These are phyloP conservation scores for Phaeosphaeriaceae sp. DNA, from an alignment of 2,329 filamentous ascomycete species.

Conservation along the genomic window DNA sequence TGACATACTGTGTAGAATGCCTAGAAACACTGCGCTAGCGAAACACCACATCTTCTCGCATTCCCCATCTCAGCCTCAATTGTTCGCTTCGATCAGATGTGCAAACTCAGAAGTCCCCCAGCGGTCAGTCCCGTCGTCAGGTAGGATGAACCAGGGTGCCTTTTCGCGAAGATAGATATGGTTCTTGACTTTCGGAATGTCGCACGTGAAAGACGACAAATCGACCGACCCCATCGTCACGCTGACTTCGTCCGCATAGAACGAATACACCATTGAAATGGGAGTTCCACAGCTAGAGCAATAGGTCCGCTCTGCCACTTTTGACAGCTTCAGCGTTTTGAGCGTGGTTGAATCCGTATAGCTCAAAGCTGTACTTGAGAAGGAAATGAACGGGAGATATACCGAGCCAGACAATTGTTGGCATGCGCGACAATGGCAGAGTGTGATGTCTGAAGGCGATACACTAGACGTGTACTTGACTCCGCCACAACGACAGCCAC, in stretches of 20 bases:
- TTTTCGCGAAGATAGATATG: slow-evolving; percentile 58
- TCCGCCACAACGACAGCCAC: slow-evolving; percentile 55
- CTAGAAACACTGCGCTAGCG: background rate
- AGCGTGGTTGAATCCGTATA: slow-evolving; percentile 41
- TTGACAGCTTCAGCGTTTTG: slow-evolving; percentile 47
- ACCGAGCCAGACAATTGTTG: slow-evolving; percentile 57
- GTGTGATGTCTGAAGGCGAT: slow-evolving; percentile 45
- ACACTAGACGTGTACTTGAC: slow-evolving; percentile 52
- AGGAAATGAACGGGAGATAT: slow-evolving; percentile 54
- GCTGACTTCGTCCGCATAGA: slow-evolving; percentile 37
- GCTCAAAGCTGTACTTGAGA: slow-evolving; percentile 45
- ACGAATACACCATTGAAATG: slow-evolving; percentile 54
- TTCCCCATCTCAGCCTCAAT: background rate
- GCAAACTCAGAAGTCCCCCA: slow-evolving; percentile 28
- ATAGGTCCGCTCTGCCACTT: slow-evolving; percentile 53
- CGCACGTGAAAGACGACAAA: slow-evolving; percentile 46
- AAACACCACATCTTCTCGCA: background rate
- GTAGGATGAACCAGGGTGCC: slow-evolving; percentile 38
- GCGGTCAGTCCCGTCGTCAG: slow-evolving; percentile 39
- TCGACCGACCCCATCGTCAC: slow-evolving; percentile 55
- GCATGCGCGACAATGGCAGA: slow-evolving; percentile 60
- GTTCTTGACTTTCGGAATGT: slow-evolving; percentile 34
- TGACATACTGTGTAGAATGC: background rate
- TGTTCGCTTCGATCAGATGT: slow-evolving; percentile 16
- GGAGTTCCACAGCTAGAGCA: slow-evolving; percentile 58